These are phyloP conservation scores for Monosporozyma solicola DNA, from an alignment of 805 yeast genomes.

Conservation along the genomic window DNA sequence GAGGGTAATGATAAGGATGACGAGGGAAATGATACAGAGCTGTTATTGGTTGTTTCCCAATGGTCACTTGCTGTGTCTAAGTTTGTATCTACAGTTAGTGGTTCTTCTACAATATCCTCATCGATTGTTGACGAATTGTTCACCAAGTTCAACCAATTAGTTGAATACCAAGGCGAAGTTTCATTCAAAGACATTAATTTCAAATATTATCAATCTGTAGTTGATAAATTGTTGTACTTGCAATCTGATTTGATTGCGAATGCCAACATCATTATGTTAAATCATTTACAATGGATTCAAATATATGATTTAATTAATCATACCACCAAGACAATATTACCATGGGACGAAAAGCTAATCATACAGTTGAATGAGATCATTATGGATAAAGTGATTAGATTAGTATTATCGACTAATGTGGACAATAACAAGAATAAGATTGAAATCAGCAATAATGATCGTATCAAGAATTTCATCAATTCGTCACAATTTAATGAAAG, in stretches of 20 bases:
- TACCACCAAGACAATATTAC: constrained; percentile 5
- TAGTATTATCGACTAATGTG: not conserved
- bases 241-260: constrained; percentile 1
- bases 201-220: not conserved
- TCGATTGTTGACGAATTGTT: constrained; percentile 14
- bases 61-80: constrained; percentile 21
- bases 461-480: not conserved
- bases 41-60: constrained; percentile 14
- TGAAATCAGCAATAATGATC: not conserved
- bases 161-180: not conserved
- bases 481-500: not conserved
- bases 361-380: not conserved
- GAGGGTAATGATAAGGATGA: not conserved
- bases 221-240: constrained; percentile 3
- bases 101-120: not conserved
- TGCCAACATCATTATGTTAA: constrained; percentile 9
- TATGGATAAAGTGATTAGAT: not conserved
- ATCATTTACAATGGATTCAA: constrained; percentile 15
- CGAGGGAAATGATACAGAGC: not conserved
- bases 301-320: constrained; percentile 10
- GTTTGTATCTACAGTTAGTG: constrained; percentile 5
- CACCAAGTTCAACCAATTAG: constrained; percentile 8
- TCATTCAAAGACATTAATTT: not conserved
- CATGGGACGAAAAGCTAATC: constrained; percentile 10
- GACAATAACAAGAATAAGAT: not conserved